Conservation (phyloP, 495 filamentous ascomycete genomes). For the Platismatia glauca region DNA sequence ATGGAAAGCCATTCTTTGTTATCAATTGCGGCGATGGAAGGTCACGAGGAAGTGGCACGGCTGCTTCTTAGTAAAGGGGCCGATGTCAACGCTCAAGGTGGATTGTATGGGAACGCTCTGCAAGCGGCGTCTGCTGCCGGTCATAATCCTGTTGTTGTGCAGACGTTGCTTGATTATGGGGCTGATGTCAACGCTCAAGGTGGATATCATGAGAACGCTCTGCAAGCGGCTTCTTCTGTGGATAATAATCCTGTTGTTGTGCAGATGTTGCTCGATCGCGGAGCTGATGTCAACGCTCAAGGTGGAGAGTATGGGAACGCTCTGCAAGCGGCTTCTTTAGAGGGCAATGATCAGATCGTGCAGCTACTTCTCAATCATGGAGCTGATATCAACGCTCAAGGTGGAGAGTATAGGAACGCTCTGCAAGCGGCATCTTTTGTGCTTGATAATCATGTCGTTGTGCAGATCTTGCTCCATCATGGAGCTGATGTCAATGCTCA, state of each 20-base stretch:
- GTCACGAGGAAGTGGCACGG: neutral
- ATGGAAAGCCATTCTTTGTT: neutral
- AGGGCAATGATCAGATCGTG: too few species aligned
- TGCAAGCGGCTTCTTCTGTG: too few species aligned
- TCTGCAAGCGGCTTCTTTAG: too few species aligned
- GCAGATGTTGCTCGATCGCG: too few species aligned
- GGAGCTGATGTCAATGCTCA: constrained; percentile 4
- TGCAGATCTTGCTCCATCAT: neutral
- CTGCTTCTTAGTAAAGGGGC: neutral
- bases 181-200: neutral
- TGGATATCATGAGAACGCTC: too few species aligned
- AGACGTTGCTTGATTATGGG: constrained; percentile 5
- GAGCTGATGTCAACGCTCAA: too few species aligned
- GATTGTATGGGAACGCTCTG: neutral
- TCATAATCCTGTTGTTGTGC: neutral
- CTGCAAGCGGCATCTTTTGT: neutral
- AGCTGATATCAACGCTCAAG: too few species aligned
- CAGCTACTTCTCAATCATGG: too few species aligned
- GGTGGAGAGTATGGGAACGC: too few species aligned
- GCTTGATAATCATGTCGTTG: neutral
- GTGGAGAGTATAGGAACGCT: too few species aligned
- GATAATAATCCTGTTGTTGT: too few species aligned
- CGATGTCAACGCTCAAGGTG: neutral
- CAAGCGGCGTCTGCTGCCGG: neutral
- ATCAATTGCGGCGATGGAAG: neutral